A percentile compares a stretch with the other conserved stretches of the same genome.
phyloP scores from a whole-genome alignment of 2,329 filamentous ascomycete genomes.

The Fusarium phyllophilum region DNA sequence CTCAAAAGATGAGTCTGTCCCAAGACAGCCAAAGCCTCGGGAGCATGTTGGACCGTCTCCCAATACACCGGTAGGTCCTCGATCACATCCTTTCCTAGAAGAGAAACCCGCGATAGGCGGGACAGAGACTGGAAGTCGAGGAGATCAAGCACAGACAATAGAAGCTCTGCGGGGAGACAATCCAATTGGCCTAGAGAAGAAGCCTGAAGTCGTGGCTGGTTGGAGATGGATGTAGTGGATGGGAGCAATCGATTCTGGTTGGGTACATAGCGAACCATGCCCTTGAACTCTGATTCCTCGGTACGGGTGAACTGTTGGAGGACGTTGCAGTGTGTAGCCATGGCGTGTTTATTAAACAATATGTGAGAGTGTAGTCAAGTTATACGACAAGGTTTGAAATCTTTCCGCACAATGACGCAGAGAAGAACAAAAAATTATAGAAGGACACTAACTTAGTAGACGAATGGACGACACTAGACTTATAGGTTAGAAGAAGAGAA shows the following conservation, averaged over 20 bases:
- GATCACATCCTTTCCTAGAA: slow-evolving; percentile 40
- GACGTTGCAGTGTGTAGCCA: slow-evolving; percentile 10
- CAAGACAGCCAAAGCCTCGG: slow-evolving; percentile 41
- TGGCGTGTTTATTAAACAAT: not conserved
- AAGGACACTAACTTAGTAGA: slow-evolving; percentile 15
- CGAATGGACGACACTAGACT: slow-evolving; percentile 25
- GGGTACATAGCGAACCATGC: slow-evolving; percentile 28
- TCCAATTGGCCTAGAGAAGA: slow-evolving; percentile 44
- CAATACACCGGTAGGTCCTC: slow-evolving; percentile 50
- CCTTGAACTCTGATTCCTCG: slow-evolving; percentile 34
- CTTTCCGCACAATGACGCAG: slow-evolving; percentile 2
- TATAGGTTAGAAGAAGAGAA: slow-evolving; percentile 18
- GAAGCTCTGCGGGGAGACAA: slow-evolving; percentile 41
- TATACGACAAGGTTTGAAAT: not conserved
- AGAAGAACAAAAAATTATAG: slow-evolving; percentile 11
- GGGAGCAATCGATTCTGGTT: slow-evolving; percentile 13
- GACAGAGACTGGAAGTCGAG: slow-evolving; percentile 46
- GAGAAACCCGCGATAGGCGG: slow-evolving; percentile 43
- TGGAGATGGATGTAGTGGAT: slow-evolving; percentile 12
- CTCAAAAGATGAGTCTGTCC: slow-evolving; percentile 38
- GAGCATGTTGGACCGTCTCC: slow-evolving; percentile 55
- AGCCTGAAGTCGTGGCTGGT: slow-evolving; percentile 8
- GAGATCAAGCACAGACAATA: slow-evolving; percentile 38
- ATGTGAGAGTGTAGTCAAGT: not conserved
- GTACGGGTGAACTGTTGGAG: slow-evolving; percentile 26